Evolutionary conservation across 768 basidiomycete species (phyloP), one percentile per base, ranked within the genome.

Genomic region (Suillus placidus): DNA sequence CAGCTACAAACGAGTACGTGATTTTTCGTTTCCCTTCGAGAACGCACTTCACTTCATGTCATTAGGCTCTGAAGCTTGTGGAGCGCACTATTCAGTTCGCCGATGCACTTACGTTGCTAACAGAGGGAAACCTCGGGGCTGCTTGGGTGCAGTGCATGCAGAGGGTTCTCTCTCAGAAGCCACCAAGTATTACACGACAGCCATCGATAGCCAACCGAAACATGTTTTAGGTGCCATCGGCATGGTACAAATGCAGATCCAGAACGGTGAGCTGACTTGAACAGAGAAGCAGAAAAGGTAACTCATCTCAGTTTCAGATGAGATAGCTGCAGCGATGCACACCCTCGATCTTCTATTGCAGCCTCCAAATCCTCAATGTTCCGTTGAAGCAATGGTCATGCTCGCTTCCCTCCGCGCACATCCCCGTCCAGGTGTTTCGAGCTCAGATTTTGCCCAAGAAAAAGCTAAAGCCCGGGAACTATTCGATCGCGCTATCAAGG

Each of bases 1-100:
- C 3, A 86, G 88, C 60, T 79, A 84, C 54, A 80, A 84, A 66
- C 83, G 85, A 68, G 94, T 89, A 66, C 45, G 82, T 75, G 5
- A 14, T n/a, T 45, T 23, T 57, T 9, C 18, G 12, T 9, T 16
- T 49, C 2, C 9, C 42, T 14, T 56, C 12, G 32, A 18, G 51
- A 58, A 35, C 45, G 66, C 58, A 61, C 61, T 30, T 51, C 16
- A 54, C 1, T 23, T 5, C 26, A 51, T 32, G 12, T 37, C 6
- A 6, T 49, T 57, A 95, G 89, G 94, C 95, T 0, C 76, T 97
- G 52, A 99, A 99, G 81, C 81, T 99, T 23, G 95, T 95, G 30
- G 97, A 99, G 72, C 87, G 95, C 61, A 91, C 95, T 0, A 89
- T 99, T 47, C 95, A 98, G 74, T 97, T 93, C 72, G 92, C 96